Evolutionary conservation across 2,329 filamentous ascomycete genomes (phyloP), one percentile per base, ranked within the genome.

Genomic region (Fusarium equiseti): DNA sequence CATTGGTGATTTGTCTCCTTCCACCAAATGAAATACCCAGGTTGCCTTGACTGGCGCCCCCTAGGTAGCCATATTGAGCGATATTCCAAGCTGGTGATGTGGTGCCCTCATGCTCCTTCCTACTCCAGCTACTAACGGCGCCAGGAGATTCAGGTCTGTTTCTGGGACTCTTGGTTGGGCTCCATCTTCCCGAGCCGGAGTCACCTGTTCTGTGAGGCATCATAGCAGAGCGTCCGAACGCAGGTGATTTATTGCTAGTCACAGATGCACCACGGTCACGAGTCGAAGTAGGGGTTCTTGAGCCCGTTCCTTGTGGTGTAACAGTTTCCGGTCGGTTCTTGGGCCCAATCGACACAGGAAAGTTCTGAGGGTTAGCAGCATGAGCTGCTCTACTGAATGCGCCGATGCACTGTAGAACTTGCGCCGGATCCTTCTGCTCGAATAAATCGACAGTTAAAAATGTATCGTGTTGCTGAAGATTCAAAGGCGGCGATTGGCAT

Each of bases 61-160:
- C 96, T 92, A 98, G 96, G 81, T 98, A 99, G 10, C 96, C 95
- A 78, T 99, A 99, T 79, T 99, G 96, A 61, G 95, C 92, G 74
- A 98, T 98, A 78, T 98, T 99, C 96, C 96, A 99, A 3, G 96
- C 96, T 1, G 96, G 96, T 27, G 91, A 87, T 3, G 95, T 98
- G 46, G 86, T 87, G 18, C 88, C 89, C 79, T 98, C 92, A 73
- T 98, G 93, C 59, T 88, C 87, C 79, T 88, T 93, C 79, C 90
- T 97, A 80, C 93, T 97, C 96, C 96, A 98, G 81, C 90, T 97
- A 78, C 92, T 97, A 67, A 95, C 89, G 3, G 84, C 80, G 31
- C 81, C 77, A 42, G 88, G 85, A 54, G 89, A 86, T 63, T 83
- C 80, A 16, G 85, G 79, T 31, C 86, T 85, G 32, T 85, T 88